Evolutionary conservation across 139 green algal species (phyloP).

Genomic region (Desmodesmus armatus): DNA sequence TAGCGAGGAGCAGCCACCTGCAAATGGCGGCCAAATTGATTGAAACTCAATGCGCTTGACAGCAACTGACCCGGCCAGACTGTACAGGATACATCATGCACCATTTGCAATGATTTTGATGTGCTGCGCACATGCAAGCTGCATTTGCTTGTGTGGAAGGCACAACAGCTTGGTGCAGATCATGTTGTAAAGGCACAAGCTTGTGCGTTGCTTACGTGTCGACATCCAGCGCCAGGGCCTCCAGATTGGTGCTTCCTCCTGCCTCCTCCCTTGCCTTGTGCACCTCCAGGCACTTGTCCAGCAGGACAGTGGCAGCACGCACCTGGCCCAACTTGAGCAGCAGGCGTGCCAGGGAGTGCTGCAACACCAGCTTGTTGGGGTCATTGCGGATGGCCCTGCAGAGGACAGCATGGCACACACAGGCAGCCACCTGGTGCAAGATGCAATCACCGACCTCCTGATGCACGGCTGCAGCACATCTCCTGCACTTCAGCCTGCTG

Average conservation of each 20-base stretch:
- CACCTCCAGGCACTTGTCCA: conserved; percentile 58
- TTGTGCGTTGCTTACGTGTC: conserved; percentile 55
- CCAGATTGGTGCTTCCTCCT: conserved; percentile 33
- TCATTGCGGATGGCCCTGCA: conserved; percentile 65
- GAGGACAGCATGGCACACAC: neutral
- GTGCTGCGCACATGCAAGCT: neutral
- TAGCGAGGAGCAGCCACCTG: conserved; percentile 57
- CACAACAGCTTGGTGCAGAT: too few species aligned
- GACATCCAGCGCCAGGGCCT: conserved; percentile 64
- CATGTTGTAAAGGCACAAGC: too few species aligned
- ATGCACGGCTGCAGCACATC: too few species aligned
- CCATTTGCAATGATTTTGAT: neutral
- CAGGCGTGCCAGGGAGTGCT: conserved; percentile 77
- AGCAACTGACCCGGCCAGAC: too few species aligned
- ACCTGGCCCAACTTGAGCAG: conserved; percentile 71
- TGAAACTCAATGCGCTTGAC: too few species aligned
- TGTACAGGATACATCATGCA: too few species aligned
- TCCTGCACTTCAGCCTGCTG: too few species aligned
- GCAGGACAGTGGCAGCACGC: conserved; percentile 54
- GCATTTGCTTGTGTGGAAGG: neutral
- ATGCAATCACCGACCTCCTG: too few species aligned
- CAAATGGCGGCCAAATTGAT: too few species aligned
- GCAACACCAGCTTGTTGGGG: conserved; percentile 50
- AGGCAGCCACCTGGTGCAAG: too few species aligned
- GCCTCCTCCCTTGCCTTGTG: conserved; percentile 17